Evolutionary conservation across 345 rosid genomes (phyloP).

Genomic region (Sisymbrium irio): DNA sequence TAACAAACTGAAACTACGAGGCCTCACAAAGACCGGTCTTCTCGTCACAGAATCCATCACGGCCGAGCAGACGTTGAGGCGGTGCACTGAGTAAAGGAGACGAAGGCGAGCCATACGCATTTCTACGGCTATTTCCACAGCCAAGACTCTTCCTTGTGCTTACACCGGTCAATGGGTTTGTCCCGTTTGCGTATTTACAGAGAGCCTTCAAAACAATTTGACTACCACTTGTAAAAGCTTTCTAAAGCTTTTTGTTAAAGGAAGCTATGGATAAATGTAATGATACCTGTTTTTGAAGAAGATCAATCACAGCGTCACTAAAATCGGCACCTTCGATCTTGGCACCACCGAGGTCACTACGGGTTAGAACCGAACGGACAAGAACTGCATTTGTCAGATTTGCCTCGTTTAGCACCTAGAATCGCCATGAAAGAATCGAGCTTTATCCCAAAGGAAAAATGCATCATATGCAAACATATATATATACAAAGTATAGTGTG

Average conservation of each 20-base stretch:
- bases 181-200: conserved; percentile 91
- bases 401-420: conserved; percentile 86
- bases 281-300: conserved; percentile 80
- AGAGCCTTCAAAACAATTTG: conserved; percentile 50
- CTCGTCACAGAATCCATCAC: conserved; percentile 83
- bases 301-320: conserved; percentile 93
- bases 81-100: conserved; percentile 89
- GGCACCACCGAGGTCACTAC: conserved; percentile 79
- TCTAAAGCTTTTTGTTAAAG: background rate
- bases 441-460: background rate
- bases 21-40: conserved; percentile 73
- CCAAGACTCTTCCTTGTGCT: conserved; percentile 83
- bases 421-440: background rate
- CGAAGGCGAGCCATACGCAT: conserved; percentile 83
- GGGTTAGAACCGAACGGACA: conserved; percentile 76
- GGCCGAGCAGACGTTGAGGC: conserved; percentile 71
- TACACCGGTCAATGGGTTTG: conserved; percentile 77
- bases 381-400: conserved; percentile 83
- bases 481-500: background rate
- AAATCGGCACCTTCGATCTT: conserved; percentile 89
- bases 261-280: background rate
- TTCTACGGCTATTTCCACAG: conserved; percentile 76
- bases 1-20: conserved; percentile 24
- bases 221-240: background rate
- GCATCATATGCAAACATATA: background rate